A percentile compares a stretch with the other conserved stretches of the same genome.
Evolutionary conservation across 106 monocot species (phyloP).

Genomic region (Xerophyta viscosa): DNA sequence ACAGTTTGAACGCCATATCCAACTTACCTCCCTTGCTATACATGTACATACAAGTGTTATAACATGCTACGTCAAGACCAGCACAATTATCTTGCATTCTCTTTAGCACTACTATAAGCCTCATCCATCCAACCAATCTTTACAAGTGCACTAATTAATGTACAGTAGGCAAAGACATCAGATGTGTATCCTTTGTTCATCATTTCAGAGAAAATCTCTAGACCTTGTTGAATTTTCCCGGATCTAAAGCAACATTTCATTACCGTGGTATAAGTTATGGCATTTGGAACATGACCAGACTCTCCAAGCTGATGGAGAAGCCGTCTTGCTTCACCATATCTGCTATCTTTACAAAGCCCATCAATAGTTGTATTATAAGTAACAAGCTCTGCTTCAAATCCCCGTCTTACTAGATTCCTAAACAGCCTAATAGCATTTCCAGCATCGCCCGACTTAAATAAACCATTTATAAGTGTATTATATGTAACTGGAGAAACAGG

Average conservation of each 20-base stretch:
- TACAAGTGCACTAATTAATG: slow-evolving; percentile 58
- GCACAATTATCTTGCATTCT: slow-evolving; percentile 43
- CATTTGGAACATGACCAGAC: slow-evolving; percentile 48
- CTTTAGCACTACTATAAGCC: slow-evolving; percentile 35
- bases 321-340: slow-evolving; percentile 33
- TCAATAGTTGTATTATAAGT: slow-evolving; percentile 75
- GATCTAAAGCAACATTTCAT: slow-evolving; percentile 73
- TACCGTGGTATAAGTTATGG: slow-evolving; percentile 67
- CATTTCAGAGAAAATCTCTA: slow-evolving; percentile 47
- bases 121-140: slow-evolving; percentile 54
- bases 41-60: slow-evolving; percentile 68
- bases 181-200: slow-evolving; percentile 26
- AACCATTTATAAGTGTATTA: slow-evolving; percentile 72
- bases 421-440: slow-evolving; percentile 49
- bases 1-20: slow-evolving; percentile 38
- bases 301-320: slow-evolving; percentile 48
- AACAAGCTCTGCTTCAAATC: slow-evolving; percentile 47
- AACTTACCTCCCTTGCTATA: slow-evolving; percentile 56
- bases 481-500: slow-evolving; percentile 51
- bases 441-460: slow-evolving; percentile 63
- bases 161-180: slow-evolving; percentile 73
- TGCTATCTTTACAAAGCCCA: slow-evolving; percentile 65
- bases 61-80: slow-evolving; percentile 67
- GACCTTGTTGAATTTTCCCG: slow-evolving; percentile 51
- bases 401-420: slow-evolving; percentile 33